phyloP scores from a whole-genome alignment of 176 grass and related monocot genomes.

The Miscanthus lutarioriparius region DNA sequence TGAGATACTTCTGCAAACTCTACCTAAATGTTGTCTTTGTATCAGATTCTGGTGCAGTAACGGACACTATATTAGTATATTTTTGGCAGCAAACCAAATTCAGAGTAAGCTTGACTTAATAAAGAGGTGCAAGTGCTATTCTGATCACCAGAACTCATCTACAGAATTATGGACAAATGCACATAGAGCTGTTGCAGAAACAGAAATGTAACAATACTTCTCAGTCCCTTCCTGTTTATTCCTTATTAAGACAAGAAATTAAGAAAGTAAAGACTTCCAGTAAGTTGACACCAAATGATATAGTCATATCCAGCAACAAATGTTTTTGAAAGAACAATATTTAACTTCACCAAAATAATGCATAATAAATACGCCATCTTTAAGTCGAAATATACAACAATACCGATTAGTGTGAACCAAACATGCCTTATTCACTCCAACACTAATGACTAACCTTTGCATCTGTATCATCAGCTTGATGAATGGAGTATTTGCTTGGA shows the following conservation, averaged over 20 bases:
- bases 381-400: conserved; percentile 13
- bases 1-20: conserved; percentile 2
- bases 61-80: background rate
- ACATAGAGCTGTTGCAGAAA: background rate
- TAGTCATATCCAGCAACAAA: background rate
- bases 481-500: conserved; percentile 89
- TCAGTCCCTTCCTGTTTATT: background rate
- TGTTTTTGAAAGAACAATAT: conserved; percentile 24
- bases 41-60: conserved; percentile 5
- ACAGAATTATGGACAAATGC: conserved; percentile 3
- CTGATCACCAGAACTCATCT: conserved; percentile 21
- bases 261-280: conserved; percentile 16
- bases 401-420: conserved; percentile 18
- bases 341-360: background rate
- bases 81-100: conserved; percentile 22
- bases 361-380: conserved; percentile 3
- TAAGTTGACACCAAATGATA: conserved; percentile 5
- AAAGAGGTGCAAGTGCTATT: background rate
- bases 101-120: background rate
- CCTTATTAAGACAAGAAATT: conserved; percentile 7
- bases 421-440: background rate
- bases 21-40: background rate
- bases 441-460: conserved; percentile 66
- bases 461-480: conserved; percentile 79
- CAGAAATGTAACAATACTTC: background rate